Conservation (phyloP, 2,329 filamentous ascomycete genomes). For the Thelonectria discophora region DNA sequence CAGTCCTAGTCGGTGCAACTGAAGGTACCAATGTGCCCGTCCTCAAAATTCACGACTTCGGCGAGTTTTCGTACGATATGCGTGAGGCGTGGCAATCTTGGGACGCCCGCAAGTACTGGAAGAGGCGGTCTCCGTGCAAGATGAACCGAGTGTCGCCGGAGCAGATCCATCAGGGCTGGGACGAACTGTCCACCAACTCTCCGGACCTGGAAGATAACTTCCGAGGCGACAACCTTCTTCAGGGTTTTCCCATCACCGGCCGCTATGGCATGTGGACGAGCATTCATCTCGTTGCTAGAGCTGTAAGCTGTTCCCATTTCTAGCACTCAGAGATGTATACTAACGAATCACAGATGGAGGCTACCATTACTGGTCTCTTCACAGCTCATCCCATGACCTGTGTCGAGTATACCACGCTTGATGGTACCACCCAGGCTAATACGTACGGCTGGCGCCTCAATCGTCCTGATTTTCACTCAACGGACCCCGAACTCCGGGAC, state of each 20-base stretch:
- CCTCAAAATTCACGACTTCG: slow-evolving; percentile 45
- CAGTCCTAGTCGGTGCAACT: slow-evolving; percentile 36
- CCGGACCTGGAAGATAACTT: slow-evolving; percentile 16
- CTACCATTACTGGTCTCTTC: slow-evolving; percentile 34
- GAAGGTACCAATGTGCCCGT: slow-evolving; percentile 34
- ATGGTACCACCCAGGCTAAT: slow-evolving; percentile 2
- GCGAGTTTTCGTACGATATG: slow-evolving; percentile 39
- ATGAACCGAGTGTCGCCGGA: slow-evolving; percentile 40
- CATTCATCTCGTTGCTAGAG: slow-evolving; percentile 41
- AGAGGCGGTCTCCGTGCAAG: slow-evolving; percentile 30
- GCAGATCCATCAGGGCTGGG: slow-evolving; percentile 40
- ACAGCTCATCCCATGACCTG: slow-evolving; percentile 27
- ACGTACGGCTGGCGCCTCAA: slow-evolving; percentile 40
- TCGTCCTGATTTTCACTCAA: background rate
- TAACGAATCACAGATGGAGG: slow-evolving; percentile 40
- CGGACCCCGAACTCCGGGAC: slow-evolving; percentile 38
- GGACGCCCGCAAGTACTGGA: slow-evolving; percentile 30
- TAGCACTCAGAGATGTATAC: background rate
- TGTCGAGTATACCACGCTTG: slow-evolving; percentile 1
- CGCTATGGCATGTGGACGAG: slow-evolving; percentile 45
- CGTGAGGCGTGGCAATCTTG: slow-evolving; percentile 21
- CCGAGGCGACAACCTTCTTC: slow-evolving; percentile 24
- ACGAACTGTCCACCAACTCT: slow-evolving; percentile 25
- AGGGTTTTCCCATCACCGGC: slow-evolving; percentile 33
- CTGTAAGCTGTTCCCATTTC: slow-evolving; percentile 29